Evolutionary conservation across 1,284 basidiomycete genomes (phyloP).

Genomic region (Tetrapyrgos nigripes): DNA sequence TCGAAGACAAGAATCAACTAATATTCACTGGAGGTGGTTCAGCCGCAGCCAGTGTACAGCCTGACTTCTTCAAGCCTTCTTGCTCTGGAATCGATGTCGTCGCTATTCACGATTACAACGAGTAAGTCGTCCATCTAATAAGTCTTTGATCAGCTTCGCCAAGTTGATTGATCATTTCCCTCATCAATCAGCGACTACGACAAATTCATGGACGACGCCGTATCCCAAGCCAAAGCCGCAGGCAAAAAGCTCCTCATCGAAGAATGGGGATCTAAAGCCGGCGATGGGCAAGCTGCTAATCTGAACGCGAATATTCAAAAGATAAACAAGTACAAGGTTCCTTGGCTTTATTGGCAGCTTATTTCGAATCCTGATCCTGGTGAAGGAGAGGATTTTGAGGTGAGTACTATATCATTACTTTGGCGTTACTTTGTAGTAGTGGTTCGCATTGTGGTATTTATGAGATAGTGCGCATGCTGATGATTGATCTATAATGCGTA

Average conservation of each 20-base stretch:
- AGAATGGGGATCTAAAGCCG: conserved; percentile 31
- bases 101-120: conserved; percentile 35
- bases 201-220: conserved; percentile 25
- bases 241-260: conserved; percentile 32
- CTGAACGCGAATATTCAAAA: conserved; percentile 29
- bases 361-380: conserved; percentile 43
- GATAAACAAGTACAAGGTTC: conserved; percentile 35
- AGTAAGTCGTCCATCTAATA: conserved; percentile 19
- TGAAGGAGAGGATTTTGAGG: conserved; percentile 41
- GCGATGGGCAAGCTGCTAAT: conserved; percentile 28
- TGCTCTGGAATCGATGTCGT: conserved; percentile 29
- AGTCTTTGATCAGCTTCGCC: not conserved
- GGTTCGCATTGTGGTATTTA: no score
- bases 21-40: conserved; percentile 27
- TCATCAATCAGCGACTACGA: conserved; percentile 24
- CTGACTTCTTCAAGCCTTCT: conserved; percentile 25
- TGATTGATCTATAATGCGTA: no score
- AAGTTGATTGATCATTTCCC: no score
- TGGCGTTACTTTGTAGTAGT: not conserved
- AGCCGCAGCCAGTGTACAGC: conserved; percentile 16
- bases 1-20: conserved; percentile 25
- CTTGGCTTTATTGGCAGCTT: conserved; percentile 45
- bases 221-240: conserved; percentile 25
- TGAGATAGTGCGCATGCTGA: no score
- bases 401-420: conserved; percentile 7